These are phyloP conservation scores for Euphorbia schlechtendalii DNA, from an alignment of 441 rosid genomes.

Conservation along the genomic window DNA sequence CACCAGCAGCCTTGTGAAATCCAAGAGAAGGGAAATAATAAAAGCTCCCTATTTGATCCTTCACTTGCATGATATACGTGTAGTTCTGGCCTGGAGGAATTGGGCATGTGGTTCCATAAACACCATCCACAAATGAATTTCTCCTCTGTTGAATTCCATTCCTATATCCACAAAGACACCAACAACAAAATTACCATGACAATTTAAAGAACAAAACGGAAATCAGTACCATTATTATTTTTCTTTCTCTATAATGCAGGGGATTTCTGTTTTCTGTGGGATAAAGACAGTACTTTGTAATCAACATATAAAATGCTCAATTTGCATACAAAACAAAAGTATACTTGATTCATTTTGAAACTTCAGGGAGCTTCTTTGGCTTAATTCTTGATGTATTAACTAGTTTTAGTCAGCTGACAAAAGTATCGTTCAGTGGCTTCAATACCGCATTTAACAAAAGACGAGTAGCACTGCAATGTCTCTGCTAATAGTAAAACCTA, in stretches of 20 bases:
- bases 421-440: neutral
- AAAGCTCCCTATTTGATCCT: slow-evolving; percentile 94
- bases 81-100: slow-evolving; percentile 76
- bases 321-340: no score
- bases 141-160: slow-evolving; percentile 78
- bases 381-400: neutral
- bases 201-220: neutral
- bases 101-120: slow-evolving; percentile 82
- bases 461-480: slow-evolving; percentile 3
- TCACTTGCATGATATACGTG: slow-evolving; percentile 81
- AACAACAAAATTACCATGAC: neutral
- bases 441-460: neutral
- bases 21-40: slow-evolving; percentile 85
- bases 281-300: neutral
- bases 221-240: neutral
- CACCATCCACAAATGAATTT: slow-evolving; percentile 76
- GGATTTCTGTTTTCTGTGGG: neutral
- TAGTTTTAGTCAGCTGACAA: neutral
- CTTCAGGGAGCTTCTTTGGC: neutral
- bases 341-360: no score
- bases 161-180: slow-evolving; percentile 29
- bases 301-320: neutral
- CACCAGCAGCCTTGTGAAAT: slow-evolving; percentile 94
- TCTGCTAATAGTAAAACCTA: neutral
- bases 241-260: neutral